A percentile compares a stretch with the other conserved stretches of the same genome.
phyloP scores from a whole-genome alignment of 1,139 yeast genomes.

The Debaryomycetaceae sp. region DNA sequence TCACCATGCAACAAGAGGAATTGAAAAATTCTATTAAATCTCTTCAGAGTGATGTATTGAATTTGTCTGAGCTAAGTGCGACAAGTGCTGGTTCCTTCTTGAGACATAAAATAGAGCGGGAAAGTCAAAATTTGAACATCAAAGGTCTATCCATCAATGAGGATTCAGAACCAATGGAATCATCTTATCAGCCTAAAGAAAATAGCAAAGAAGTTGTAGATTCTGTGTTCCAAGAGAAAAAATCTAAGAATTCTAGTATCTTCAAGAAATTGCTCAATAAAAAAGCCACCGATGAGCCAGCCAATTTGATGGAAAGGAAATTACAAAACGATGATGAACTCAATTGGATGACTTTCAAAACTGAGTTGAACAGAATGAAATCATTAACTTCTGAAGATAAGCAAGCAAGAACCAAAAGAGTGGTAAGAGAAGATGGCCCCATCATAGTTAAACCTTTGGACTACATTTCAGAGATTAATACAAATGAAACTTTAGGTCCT shows the following conservation, averaged over 20 bases:
- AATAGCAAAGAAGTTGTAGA: constrained; percentile 33
- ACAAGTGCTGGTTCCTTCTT: constrained; percentile 86
- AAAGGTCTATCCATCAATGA: constrained; percentile 16
- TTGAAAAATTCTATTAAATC: constrained; percentile 42
- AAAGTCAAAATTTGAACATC: constrained; percentile 21
- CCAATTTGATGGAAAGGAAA: constrained; percentile 34
- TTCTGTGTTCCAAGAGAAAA: constrained; percentile 44
- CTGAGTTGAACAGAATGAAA: constrained; percentile 71
- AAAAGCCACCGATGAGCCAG: constrained; percentile 25
- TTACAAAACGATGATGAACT: constrained; percentile 30
- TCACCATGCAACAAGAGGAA: constrained; percentile 31
- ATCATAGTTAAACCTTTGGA: constrained; percentile 70
- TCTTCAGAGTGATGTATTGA: constrained; percentile 47
- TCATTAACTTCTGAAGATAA: constrained; percentile 70
- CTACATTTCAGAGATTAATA: constrained; percentile 49
- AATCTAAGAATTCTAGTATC: constrained; percentile 48
- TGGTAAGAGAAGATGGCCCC: constrained; percentile 63
- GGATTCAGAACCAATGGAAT: constrained; percentile 10
- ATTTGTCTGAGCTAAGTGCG: constrained; percentile 70
- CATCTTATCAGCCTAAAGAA: constrained; percentile 17
- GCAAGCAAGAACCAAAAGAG: constrained; percentile 63
- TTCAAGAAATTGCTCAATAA: constrained; percentile 51
- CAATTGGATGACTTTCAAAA: constrained; percentile 42
- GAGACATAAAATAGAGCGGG: constrained; percentile 61
- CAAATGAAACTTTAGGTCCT: constrained; percentile 36